Evolutionary conservation across 108 stramenopile genomes (phyloP).

Genomic region (Pseudonitzschia delicatissima): DNA sequence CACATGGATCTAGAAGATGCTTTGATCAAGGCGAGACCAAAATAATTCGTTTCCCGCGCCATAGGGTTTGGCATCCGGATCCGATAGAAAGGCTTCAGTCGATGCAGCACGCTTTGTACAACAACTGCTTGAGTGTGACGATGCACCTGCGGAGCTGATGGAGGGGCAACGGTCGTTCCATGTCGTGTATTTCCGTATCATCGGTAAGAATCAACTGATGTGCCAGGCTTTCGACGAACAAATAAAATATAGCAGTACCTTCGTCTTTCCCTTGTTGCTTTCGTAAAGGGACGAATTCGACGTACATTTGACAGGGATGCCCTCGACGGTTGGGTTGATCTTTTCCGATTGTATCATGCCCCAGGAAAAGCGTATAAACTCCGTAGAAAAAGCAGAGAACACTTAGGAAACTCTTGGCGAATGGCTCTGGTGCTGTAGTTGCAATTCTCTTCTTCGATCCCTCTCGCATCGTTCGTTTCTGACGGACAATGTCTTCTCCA

Average conservation of each 20-base stretch:
- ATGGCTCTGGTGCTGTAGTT: slow-evolving; percentile 53
- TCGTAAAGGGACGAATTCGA: slow-evolving; percentile 16
- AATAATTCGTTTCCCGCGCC: slow-evolving; percentile 45
- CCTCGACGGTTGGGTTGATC: slow-evolving; percentile 37
- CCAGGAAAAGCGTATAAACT: slow-evolving; percentile 56
- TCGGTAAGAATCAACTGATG: slow-evolving; percentile 87
- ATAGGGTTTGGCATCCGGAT: neutral
- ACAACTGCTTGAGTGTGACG: slow-evolving; percentile 67
- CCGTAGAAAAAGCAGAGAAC: slow-evolving; percentile 77
- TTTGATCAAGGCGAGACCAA: slow-evolving; percentile 69
- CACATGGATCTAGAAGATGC: slow-evolving; percentile 59
- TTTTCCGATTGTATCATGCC: slow-evolving; percentile 58
- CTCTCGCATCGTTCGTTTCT: slow-evolving; percentile 19
- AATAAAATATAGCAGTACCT: slow-evolving; percentile 53
- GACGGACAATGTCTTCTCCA: slow-evolving; percentile 43
- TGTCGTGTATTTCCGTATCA: slow-evolving; percentile 84
- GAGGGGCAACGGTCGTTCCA: slow-evolving; percentile 73
- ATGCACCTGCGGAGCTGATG: slow-evolving; percentile 81
- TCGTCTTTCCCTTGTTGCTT: slow-evolving; percentile 26
- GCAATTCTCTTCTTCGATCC: slow-evolving; percentile 39
- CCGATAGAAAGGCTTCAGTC: slow-evolving; percentile 34
- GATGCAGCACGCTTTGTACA: slow-evolving; percentile 72
- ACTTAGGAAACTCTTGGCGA: slow-evolving; percentile 59
- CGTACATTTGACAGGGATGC: slow-evolving; percentile 12
- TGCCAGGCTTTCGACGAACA: slow-evolving; percentile 60